Base-by-base conservation (phyloP, 75 land plant species). In the Isoetes taiwanensis region DNA sequence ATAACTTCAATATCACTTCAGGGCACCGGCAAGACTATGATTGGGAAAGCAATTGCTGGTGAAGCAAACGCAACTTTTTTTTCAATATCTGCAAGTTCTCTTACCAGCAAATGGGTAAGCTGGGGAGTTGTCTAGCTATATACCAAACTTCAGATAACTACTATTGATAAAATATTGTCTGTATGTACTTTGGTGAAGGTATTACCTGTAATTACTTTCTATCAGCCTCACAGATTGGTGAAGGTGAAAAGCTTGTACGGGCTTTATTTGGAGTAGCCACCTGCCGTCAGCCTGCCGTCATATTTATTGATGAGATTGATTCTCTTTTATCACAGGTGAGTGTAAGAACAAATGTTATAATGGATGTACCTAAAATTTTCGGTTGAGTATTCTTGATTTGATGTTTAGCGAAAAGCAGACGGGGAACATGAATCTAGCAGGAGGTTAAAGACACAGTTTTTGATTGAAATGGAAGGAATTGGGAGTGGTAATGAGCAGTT, bases 11-110 rank as follows among this genome's bases (percentile, higher is more conserved):
- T 58, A 30, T 58, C 21, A 19, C 55, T 28, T 58, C 54, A 93
- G 98, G 98, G 98, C 38, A 93, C 98, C 34, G 98, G 98, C 29
- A 93, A 93, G 72, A 93, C 98, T 31, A 93, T 93, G 98, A 93
- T 93, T 42, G 98, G 98, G 6, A 93, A 93, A 73, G 98, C 98
- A 17, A 93, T 93, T 53, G 98, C 98, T 70, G 98, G 98, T 64
- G 96, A 93, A 72, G 96, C 98, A 10, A 93, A 88, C 67, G 98
- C 98, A 56, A 93, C 98, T 1, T 93, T 93, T 59, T 93, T 93
- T 69, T 93, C 86, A 61, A 93, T 93, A 59, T 93, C 98, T 75
- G 95, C 98, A 34, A 93, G 98, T 65, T 93, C 98, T 23, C 72
- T 93, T 64, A 93, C 98, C 34, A 93, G 98, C 83, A 93, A 93